These are phyloP conservation scores for Cladosporium cucumerinum DNA, from an alignment of 2,329 filamentous ascomycete genomes.

Conservation along the genomic window DNA sequence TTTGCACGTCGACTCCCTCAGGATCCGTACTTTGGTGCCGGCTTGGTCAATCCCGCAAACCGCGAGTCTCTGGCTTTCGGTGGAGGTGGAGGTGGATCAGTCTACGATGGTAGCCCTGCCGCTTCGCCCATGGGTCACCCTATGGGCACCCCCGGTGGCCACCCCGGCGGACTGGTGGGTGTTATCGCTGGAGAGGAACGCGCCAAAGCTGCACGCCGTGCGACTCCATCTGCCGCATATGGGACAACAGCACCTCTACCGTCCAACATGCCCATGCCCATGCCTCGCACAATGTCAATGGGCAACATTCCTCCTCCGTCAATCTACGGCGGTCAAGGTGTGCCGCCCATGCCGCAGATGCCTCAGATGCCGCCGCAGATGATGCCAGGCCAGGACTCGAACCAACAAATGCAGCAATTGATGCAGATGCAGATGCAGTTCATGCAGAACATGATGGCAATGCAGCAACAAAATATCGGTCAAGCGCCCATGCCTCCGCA, in stretches of 20 bases:
- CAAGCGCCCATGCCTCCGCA: constrained; percentile 17
- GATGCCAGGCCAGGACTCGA: constrained; percentile 23
- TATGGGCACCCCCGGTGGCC: constrained; percentile 34
- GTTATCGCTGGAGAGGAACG: constrained; percentile 85
- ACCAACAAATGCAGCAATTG: constrained; percentile 35
- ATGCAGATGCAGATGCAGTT: constrained; percentile 40
- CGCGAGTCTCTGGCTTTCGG: constrained; percentile 65
- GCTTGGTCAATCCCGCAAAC: constrained; percentile 67
- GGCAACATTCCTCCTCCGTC: constrained; percentile 29
- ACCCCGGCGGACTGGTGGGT: constrained; percentile 77
- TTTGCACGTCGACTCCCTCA: constrained; percentile 80
- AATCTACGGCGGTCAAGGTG: constrained; percentile 26
- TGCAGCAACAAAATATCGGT: constrained; percentile 35
- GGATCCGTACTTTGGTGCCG: constrained; percentile 79
- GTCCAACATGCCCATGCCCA: constrained; percentile 29
- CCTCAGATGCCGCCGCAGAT: constrained; percentile 27
- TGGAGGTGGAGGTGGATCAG: constrained; percentile 37
- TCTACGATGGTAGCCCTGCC: constrained; percentile 34
- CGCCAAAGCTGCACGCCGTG: constrained; percentile 71
- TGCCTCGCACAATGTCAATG: constrained; percentile 36
- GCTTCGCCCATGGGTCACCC: constrained; percentile 10
- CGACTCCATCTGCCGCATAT: constrained; percentile 62
- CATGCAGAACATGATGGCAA: constrained; percentile 39
- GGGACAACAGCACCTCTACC: constrained; percentile 29
- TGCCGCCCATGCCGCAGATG: constrained; percentile 28